phyloP scores from a whole-genome alignment of 257 asterid genomes.

The Fraxinus pennsylvanica region DNA sequence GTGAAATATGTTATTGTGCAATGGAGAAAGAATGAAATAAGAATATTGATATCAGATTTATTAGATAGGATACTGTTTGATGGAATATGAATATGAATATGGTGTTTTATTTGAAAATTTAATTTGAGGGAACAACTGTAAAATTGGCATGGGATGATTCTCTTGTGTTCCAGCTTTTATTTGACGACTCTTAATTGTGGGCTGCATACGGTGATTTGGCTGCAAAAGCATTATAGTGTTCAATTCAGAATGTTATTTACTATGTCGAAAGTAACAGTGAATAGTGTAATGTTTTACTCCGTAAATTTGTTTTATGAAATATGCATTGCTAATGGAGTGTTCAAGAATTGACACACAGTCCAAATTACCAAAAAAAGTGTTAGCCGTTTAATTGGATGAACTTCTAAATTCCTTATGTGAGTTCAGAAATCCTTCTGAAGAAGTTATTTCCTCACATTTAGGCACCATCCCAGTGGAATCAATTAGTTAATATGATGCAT shows the following conservation, averaged over 20 bases:
- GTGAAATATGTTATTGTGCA: neutral
- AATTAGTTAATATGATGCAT: neutral
- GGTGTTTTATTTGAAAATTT: conserved; percentile 17
- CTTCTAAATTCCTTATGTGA: too few species aligned
- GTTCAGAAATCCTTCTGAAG: neutral
- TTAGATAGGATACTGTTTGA: neutral
- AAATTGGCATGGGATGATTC: neutral
- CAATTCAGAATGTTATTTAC: neutral
- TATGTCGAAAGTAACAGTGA: neutral
- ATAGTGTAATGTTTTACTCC: neutral
- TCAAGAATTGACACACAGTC: neutral
- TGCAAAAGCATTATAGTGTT: neutral
- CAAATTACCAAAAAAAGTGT: too few species aligned
- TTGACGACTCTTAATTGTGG: neutral
- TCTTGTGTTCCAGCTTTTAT: neutral
- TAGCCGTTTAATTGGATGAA: too few species aligned
- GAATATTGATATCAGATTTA: conserved; percentile 1
- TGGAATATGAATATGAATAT: conserved; percentile 18
- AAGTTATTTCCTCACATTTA: conserved; percentile 6
- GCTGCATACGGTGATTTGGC: neutral
- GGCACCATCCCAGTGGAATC: neutral
- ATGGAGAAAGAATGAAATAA: neutral
- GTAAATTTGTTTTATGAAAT: neutral
- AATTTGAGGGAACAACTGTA: too few species aligned
- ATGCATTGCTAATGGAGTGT: neutral